Percentiles rank a stretch among this genome's conserved stretches.
These are phyloP conservation scores for Geotrichum candidum DNA, from an alignment of 1,139 yeast genomes.

Conservation along the genomic window DNA sequence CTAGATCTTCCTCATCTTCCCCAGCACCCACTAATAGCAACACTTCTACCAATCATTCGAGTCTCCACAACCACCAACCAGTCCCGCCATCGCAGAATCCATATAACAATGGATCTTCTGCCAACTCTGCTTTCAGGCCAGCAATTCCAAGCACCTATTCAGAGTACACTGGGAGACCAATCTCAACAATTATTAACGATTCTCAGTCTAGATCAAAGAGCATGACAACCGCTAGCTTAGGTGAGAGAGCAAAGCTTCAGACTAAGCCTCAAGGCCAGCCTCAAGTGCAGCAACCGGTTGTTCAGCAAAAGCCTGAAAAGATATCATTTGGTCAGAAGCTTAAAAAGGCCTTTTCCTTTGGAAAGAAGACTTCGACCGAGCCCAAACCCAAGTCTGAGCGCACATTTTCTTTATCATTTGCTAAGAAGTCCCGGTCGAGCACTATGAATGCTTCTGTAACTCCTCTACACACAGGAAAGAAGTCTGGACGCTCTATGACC, in stretches of 20 bases:
- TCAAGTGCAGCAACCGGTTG: constrained; percentile 2
- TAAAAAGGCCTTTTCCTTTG: constrained; percentile 27
- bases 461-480: constrained; percentile 1
- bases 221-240: constrained; percentile 7
- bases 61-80: constrained; percentile 1
- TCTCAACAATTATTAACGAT: neutral
- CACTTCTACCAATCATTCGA: constrained; percentile 4
- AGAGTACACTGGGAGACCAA: constrained; percentile 2
- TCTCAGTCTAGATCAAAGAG: constrained; percentile 10
- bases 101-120: neutral
- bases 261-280: neutral
- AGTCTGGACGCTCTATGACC: constrained; percentile 13
- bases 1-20: constrained; percentile 12
- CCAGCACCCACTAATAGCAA: constrained; percentile 20
- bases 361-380: constrained; percentile 9
- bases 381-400: neutral
- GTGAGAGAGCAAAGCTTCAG: neutral
- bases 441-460: constrained; percentile 9
- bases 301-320: constrained; percentile 6
- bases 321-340: constrained; percentile 21
- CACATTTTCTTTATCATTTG: constrained; percentile 11
- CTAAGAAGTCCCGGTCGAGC: constrained; percentile 8
- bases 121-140: constrained; percentile 4
- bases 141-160: constrained; percentile 7
- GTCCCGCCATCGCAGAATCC: constrained; percentile 9